Conservation (phyloP, 2,329 filamentous ascomycete genomes). For the Penicillium palitans region DNA sequence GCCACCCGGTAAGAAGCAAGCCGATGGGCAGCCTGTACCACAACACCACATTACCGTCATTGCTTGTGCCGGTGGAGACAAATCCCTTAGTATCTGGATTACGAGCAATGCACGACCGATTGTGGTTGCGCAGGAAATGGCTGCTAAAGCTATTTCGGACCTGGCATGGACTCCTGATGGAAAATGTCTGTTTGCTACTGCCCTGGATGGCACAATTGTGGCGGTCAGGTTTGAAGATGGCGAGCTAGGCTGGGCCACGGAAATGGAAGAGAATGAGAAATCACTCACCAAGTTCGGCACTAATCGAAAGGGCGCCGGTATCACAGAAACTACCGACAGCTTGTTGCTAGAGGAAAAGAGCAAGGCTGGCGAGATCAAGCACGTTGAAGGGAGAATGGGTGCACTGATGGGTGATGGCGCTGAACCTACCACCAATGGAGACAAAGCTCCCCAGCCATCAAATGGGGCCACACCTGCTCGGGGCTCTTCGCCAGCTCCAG, state of each 20-base stretch:
- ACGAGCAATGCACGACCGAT: slow-evolving; percentile 91
- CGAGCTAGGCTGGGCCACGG: slow-evolving; percentile 86
- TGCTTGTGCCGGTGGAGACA: slow-evolving; percentile 94
- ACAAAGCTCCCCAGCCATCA: slow-evolving; percentile 37
- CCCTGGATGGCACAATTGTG: slow-evolving; percentile 85
- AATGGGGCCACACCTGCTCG: slow-evolving; percentile 48
- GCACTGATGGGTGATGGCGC: slow-evolving; percentile 90
- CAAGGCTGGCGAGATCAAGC: slow-evolving; percentile 85
- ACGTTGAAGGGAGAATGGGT: slow-evolving; percentile 93
- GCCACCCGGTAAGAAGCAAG: slow-evolving; percentile 55
- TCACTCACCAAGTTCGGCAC: slow-evolving; percentile 90
- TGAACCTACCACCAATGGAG: slow-evolving; percentile 54
- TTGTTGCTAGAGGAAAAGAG: slow-evolving; percentile 85
- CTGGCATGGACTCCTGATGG: slow-evolving; percentile 93
- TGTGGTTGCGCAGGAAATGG: slow-evolving; percentile 84
- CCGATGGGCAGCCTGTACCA: slow-evolving; percentile 41
- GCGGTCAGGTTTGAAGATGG: slow-evolving; percentile 78
- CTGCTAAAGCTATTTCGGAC: slow-evolving; percentile 89
- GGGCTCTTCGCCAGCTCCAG: slow-evolving; percentile 34
- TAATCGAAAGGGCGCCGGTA: slow-evolving; percentile 81
- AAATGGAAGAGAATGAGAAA: slow-evolving; percentile 85
- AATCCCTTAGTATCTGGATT: slow-evolving; percentile 95
- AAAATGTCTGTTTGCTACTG: slow-evolving; percentile 79
- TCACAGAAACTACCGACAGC: slow-evolving; percentile 89
- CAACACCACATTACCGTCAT: slow-evolving; percentile 78